Base-by-base conservation (phyloP, 192 early-diverging fungal genomes). In the Podochytrium sp. region DNA sequence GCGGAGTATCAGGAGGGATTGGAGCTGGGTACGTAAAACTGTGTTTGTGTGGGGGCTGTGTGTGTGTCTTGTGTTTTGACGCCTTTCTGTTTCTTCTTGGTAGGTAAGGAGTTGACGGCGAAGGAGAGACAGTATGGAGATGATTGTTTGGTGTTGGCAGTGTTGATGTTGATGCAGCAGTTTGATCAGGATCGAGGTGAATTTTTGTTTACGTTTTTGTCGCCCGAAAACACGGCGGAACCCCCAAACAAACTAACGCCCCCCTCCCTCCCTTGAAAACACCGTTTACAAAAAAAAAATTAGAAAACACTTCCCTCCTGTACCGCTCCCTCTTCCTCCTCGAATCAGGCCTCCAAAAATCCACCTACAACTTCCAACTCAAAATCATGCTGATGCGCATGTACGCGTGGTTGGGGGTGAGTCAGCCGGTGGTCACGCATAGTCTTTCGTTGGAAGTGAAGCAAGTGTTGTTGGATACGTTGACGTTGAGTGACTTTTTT, bases 391-490 rank as follows among this genome's bases (percentile, higher is more conserved):
- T 95, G 25, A 90, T 95, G 42, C 90, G 94, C 27, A 61, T 98
- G 5, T 96, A 96, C 70, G 78, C 87, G 25, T 78, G 86, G 25
- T 63, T 96, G 12, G 93, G 63, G n/a, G 38, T 74, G 41, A 34
- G 18, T 25, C 61, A 74, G 37, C 75, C 63, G 2, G 71, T 66
- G 27, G 58, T 74, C n/a, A 65, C 33, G 80, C 80, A 16, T 82
- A 93, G 58, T 90, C 85, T 80, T 82, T 83, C 57, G 84, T 85
- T 98, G 84, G 90, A 91, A 60, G 90, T 96, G 77, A 98, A 98
- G 76, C 88, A 96, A 75, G 85, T 97, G n/a, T 93, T 96, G 80
- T 83, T 88, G 63, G 96, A 98, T 74, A 95, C 96, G 0, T 78
- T 96, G 59, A 90, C 90, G 65, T 90, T 84, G n/a, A 27, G 6